These are phyloP conservation scores for Parsonsia alboflavescens DNA, from an alignment of 257 asterid species.

Conservation along the genomic window DNA sequence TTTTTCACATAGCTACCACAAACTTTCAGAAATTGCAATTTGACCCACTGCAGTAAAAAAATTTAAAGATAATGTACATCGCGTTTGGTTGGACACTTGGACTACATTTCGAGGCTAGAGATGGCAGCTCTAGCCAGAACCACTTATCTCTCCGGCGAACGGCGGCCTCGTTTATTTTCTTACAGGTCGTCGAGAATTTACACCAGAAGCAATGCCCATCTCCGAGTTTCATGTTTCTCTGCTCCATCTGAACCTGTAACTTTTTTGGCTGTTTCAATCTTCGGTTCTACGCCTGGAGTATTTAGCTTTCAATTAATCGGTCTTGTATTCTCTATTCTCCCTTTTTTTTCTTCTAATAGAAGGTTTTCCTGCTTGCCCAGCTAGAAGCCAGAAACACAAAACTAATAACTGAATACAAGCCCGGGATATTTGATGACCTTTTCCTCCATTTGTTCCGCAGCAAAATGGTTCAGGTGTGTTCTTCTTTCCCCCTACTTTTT, in stretches of 20 bases:
- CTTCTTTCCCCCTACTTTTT: background rate
- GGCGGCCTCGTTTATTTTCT: background rate
- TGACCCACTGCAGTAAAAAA: background rate
- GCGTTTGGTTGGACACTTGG: background rate
- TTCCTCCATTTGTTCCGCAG: conserved; percentile 61
- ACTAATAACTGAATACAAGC: conserved; percentile 33
- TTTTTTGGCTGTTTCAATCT: background rate
- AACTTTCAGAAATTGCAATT: background rate
- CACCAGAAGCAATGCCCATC: background rate
- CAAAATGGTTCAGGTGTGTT: conserved; percentile 63
- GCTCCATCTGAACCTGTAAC: conserved; percentile 6
- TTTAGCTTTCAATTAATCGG: background rate
- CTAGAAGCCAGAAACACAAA: conserved; percentile 30
- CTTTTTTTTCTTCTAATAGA: background rate
- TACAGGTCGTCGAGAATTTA: background rate
- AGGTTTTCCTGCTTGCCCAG: conserved; percentile 14
- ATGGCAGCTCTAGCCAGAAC: background rate
- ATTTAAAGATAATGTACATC: background rate
- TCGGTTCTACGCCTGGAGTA: too few species aligned
- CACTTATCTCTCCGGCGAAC: background rate
- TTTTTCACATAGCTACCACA: background rate
- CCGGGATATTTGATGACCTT: conserved; percentile 48
- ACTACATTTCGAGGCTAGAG: background rate
- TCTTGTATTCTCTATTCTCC: background rate
- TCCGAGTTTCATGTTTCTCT: conserved; percentile 21